Evolutionary conservation across 2,329 filamentous ascomycete genomes (phyloP), one percentile per base, ranked within the genome.

Genomic region (Ceratocystis lukuohia): DNA sequence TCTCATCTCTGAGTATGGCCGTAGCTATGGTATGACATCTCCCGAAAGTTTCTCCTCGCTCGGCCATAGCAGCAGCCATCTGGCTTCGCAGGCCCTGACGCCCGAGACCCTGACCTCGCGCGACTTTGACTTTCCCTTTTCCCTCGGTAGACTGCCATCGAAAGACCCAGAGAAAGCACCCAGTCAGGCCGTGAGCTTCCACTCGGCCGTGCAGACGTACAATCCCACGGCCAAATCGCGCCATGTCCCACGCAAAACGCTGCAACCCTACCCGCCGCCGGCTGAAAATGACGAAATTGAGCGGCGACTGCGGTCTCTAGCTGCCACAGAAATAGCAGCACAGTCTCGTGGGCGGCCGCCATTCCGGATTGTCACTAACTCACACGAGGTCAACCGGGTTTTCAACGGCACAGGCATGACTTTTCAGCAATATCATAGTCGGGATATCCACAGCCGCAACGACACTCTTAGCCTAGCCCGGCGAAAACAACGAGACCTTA

Each of bases 31-130:
- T 80, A 84, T 70, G 78, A 76, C 71, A 75, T 76, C 69, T 79
- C 80, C 0, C 83, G 83, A 70, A 83, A 81, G 81, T 76, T 81
- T 17, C 74, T 82, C 6, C 76, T 76, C 45, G 78, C 77, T 67
- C 72, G 45, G 70, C 71, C 20, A 69, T 70, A 45, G 69, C 71
- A 62, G 67, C 72, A 57, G 72, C 71, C 22, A 72, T 73, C 69
- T 70, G 72, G 33, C 59, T 20, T 22, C 62, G 41, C 28, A 33
- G n/a, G 25, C 8, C 25, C 53, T 12, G 0, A 17, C n/a, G 28
- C 4, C 53, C 25, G 25, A 17, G 12, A 25, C 15, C 17, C 17
- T 37, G 25, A 17, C 53, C 25, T 59, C 28, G 7, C 22, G 15
- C 17, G 28, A 59, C 17, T 25, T 30, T 7, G 53, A 59, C 15